Percentiles rank a stretch among this genome's conserved stretches.
These are phyloP conservation scores for Acacia confusa DNA, from an alignment of 306 rosid species.

Conservation along the genomic window DNA sequence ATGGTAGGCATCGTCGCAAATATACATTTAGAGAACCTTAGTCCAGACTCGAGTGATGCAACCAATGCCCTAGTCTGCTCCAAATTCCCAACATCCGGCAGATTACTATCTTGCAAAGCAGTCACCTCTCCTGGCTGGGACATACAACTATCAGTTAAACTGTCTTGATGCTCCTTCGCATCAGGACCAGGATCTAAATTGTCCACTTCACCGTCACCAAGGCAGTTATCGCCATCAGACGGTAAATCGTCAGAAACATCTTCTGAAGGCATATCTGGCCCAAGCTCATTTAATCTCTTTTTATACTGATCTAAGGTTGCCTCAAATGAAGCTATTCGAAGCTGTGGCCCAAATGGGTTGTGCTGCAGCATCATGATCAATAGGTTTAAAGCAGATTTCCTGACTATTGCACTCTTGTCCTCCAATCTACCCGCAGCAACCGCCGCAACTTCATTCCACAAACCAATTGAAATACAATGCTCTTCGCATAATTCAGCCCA, in stretches of 20 bases:
- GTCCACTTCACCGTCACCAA: slow-evolving; percentile 64
- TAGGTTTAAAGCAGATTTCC: slow-evolving; percentile 81
- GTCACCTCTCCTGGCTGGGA: slow-evolving; percentile 50
- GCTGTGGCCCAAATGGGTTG: slow-evolving; percentile 97
- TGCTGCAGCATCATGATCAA: slow-evolving; percentile 95
- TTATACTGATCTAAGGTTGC: slow-evolving; percentile 85
- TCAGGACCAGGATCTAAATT: slow-evolving; percentile 39
- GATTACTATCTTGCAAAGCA: slow-evolving; percentile 55
- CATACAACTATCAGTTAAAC: slow-evolving; percentile 71
- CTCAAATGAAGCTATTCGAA: slow-evolving; percentile 81
- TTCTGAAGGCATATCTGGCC: slow-evolving; percentile 56
- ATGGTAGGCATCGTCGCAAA: slow-evolving; percentile 79
- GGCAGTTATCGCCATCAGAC: slow-evolving; percentile 43
- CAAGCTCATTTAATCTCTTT: slow-evolving; percentile 77
- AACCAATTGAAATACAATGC: slow-evolving; percentile 88
- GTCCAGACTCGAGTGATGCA: slow-evolving; percentile 93
- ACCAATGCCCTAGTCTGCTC: slow-evolving; percentile 97
- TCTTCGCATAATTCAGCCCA: slow-evolving; percentile 97
- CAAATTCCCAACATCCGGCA: slow-evolving; percentile 89
- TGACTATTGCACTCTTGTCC: slow-evolving; percentile 93
- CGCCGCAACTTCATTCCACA: slow-evolving; percentile 91
- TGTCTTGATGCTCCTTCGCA: slow-evolving; percentile 58
- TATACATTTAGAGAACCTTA: slow-evolving; percentile 82
- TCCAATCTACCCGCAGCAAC: slow-evolving; percentile 96
- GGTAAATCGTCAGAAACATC: slow-evolving; percentile 39